Evolutionary conservation across 2,329 filamentous ascomycete genomes (phyloP), one percentile per base, ranked within the genome.

Genomic region (Colletotrichum navitas): DNA sequence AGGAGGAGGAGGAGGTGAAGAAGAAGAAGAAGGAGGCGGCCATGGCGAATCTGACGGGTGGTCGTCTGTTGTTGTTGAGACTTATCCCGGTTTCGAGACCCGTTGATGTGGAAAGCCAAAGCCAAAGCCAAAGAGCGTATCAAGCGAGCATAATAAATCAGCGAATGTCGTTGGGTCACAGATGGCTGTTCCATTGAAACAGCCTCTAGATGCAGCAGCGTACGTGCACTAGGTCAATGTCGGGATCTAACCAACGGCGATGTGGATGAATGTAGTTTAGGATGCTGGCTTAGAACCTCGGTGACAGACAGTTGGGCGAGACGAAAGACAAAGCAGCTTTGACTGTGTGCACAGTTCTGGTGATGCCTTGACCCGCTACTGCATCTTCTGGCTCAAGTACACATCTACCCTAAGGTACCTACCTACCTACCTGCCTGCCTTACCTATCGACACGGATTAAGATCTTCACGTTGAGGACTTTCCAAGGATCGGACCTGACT

Each of bases 71-170:
- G 45, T 63, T 55, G 29, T 59, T 36, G 36, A 55, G 59, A 21
- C 45, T 49, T 45, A 58, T n/a, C 43, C 43, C 7, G 26, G 63
- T 58, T 64, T 68, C 64, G 36, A 36, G 39, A 26, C 24, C 36
- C 16, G 41, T 51, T 62, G 63, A 56, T 63, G 32, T 66, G 45
- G 36, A 61, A 71, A 58, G 56, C 29, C 45, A 61, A 71, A 56
- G 56, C 29, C 45, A 54, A 70, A 43, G 39, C n/a, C 49, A 67
- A 26, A 55, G 16, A n/a, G 14, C 58, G 54, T 45, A 63, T 34
- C 8, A 29, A 24, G 45, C 63, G 43, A 24, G 45, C 55, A 56
- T 32, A 43, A 21, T 16, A 56, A 39, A 62, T 56, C 47, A 41
- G 49, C 29, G n/a, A 39, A 21, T 29, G 63, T 49, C 34, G 47